Percentiles rank a stretch among this genome's conserved stretches.
These are phyloP conservation scores for Dovyalis caffra DNA, from an alignment of 345 rosid genomes.

Conservation along the genomic window DNA sequence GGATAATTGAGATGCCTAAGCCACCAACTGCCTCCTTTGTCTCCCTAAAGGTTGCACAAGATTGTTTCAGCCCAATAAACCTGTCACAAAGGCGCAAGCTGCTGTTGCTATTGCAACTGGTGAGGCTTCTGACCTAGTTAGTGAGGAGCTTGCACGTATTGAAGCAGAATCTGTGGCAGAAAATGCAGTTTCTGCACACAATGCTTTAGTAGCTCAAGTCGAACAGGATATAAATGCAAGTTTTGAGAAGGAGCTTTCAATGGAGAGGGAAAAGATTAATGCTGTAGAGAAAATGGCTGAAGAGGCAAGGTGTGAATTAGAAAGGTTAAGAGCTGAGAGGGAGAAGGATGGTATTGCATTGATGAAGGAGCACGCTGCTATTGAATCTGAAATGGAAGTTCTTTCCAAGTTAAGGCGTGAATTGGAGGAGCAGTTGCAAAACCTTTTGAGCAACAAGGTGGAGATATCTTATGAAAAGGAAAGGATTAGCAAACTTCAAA, in stretches of 20 bases:
- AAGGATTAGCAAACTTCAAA: constrained; percentile 56
- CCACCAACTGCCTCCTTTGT: neutral
- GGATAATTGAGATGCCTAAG: constrained; percentile 10
- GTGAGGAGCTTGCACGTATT: constrained; percentile 86
- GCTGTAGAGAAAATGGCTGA: constrained; percentile 81
- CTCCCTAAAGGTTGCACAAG: constrained; percentile 65
- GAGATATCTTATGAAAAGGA: constrained; percentile 81
- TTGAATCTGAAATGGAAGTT: constrained; percentile 83
- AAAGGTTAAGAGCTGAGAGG: constrained; percentile 61
- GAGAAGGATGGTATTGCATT: constrained; percentile 63
- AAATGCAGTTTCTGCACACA: constrained; percentile 75
- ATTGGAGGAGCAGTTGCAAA: constrained; percentile 72
- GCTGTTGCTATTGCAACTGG: constrained; percentile 88
- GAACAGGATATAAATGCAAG: constrained; percentile 74
- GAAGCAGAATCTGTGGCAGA: constrained; percentile 95
- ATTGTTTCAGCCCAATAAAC: constrained; percentile 85
- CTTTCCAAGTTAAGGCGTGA: constrained; percentile 62
- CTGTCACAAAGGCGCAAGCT: constrained; percentile 94
- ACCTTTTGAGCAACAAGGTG: constrained; percentile 60
- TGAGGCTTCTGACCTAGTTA: constrained; percentile 71
- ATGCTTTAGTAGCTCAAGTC: constrained; percentile 73
- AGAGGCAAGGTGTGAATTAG: constrained; percentile 68
- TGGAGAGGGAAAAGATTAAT: constrained; percentile 68
- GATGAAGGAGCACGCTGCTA: constrained; percentile 61
- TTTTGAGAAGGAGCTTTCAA: constrained; percentile 66